Evolutionary conservation across 768 basidiomycete genomes (phyloP).

Genomic region (Podaxis rugospora): DNA sequence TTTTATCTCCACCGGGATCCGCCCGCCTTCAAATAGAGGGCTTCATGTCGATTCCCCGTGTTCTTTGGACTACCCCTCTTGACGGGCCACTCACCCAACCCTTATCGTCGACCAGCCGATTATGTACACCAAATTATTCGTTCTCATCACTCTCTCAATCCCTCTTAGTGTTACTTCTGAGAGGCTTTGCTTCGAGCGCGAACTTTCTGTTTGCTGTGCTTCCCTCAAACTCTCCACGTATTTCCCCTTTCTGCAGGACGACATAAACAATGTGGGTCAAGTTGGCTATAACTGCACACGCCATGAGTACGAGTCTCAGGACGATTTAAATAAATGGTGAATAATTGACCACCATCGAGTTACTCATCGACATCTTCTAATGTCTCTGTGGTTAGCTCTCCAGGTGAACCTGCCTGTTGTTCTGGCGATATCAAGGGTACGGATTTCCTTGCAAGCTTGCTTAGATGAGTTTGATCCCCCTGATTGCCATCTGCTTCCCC

Average conservation of each 20-base stretch:
- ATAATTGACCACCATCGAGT: neutral
- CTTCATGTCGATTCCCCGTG: neutral
- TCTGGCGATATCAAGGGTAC: neutral
- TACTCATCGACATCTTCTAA: neutral
- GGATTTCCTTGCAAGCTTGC: neutral
- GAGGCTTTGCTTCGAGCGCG: neutral
- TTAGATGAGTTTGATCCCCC: neutral
- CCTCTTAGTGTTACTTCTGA: neutral
- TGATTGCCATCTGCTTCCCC: neutral
- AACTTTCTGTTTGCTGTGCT: neutral
- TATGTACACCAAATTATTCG: neutral
- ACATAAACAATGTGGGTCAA: neutral
- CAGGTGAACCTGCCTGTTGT: neutral
- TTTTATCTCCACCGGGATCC: neutral
- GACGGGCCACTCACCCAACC: no score
- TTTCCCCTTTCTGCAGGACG: neutral
- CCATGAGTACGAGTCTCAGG: neutral
- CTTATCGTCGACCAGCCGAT: neutral
- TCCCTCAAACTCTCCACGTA: neutral
- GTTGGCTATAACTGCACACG: neutral
- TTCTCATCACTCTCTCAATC: neutral
- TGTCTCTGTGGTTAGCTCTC: neutral
- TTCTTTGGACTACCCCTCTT: neutral
- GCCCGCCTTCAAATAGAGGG: neutral
- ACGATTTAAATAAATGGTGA: neutral